These are phyloP conservation scores for Conidiobolus incongruus DNA, from an alignment of 371 early-diverging fungal species.

Conservation along the genomic window DNA sequence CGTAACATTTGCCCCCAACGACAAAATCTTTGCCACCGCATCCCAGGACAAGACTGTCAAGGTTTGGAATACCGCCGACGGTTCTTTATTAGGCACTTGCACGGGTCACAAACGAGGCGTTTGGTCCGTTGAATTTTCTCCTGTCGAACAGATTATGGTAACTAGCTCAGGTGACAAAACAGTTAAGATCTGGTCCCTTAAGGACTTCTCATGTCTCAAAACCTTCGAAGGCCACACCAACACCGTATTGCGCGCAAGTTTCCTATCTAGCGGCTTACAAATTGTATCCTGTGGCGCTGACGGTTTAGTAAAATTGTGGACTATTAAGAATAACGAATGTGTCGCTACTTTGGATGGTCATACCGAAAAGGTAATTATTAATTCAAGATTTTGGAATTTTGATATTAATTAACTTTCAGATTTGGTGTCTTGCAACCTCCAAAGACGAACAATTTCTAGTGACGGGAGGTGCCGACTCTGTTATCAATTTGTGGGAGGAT, in stretches of 20 bases:
- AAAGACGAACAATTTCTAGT: constrained; percentile 49
- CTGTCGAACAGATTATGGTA: constrained; percentile 73
- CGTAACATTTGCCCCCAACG: constrained; percentile 78
- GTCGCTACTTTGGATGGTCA: constrained; percentile 77
- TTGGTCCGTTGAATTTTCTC: constrained; percentile 79
- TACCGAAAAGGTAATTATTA: constrained; percentile 39
- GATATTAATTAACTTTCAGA: constrained; percentile 6
- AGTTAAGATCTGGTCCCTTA: constrained; percentile 78
- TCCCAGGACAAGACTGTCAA: constrained; percentile 95
- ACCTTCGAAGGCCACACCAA: constrained; percentile 94
- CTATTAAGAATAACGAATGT: constrained; percentile 71
- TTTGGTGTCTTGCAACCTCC: constrained; percentile 70
- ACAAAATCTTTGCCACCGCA: constrained; percentile 80
- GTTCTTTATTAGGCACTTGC: constrained; percentile 55
- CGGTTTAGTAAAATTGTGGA: constrained; percentile 89
- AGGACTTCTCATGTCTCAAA: constrained; percentile 67
- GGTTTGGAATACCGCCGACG: constrained; percentile 78
- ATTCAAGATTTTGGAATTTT: constrained; percentile 2
- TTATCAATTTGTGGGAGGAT: constrained; percentile 79
- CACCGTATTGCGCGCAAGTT: constrained; percentile 65
- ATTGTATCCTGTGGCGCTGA: constrained; percentile 73
- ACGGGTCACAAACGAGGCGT: constrained; percentile 90
- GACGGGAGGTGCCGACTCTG: constrained; percentile 79
- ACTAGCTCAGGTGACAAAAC: constrained; percentile 87
- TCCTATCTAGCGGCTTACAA: constrained; percentile 72